These are phyloP conservation scores for Hygrocybe coccinea DNA, from an alignment of 768 basidiomycete genomes.

Conservation along the genomic window DNA sequence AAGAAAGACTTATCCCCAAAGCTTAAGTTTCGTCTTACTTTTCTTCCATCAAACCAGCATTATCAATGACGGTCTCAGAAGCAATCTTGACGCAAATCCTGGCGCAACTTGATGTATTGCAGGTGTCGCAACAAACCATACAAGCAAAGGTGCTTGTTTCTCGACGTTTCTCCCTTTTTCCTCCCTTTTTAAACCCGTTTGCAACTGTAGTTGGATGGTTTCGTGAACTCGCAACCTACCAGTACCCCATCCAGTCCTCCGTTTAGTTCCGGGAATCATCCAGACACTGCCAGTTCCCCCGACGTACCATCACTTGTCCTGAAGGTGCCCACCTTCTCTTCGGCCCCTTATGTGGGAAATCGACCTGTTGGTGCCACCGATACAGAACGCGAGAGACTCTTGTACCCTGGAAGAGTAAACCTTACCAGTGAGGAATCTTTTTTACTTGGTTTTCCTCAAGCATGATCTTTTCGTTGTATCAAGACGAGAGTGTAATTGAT, in stretches of 20 bases:
- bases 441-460: not conserved
- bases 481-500: no score
- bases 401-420: conserved; percentile 81
- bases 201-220: not conserved
- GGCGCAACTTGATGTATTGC: conserved; percentile 62
- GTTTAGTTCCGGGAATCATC: not conserved
- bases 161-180: no score
- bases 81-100: conserved; percentile 70
- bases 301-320: not conserved
- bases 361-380: conserved; percentile 34
- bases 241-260: not conserved
- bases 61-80: conserved; percentile 41
- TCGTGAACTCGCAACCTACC: not conserved
- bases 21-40: no score
- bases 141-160: conserved; percentile 70
- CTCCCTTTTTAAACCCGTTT: conserved; percentile 2
- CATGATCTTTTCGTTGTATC: not conserved
- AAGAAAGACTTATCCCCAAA: no score
- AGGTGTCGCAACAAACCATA: conserved; percentile 69
- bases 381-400: conserved; percentile 63
- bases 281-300: not conserved
- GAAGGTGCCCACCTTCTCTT: conserved; percentile 18
- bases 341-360: conserved; percentile 18
- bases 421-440: conserved; percentile 56
- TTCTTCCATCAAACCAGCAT: no score